phyloP scores from a whole-genome alignment of 352 stramenopile species.

The Phytophthora agathidicida region DNA sequence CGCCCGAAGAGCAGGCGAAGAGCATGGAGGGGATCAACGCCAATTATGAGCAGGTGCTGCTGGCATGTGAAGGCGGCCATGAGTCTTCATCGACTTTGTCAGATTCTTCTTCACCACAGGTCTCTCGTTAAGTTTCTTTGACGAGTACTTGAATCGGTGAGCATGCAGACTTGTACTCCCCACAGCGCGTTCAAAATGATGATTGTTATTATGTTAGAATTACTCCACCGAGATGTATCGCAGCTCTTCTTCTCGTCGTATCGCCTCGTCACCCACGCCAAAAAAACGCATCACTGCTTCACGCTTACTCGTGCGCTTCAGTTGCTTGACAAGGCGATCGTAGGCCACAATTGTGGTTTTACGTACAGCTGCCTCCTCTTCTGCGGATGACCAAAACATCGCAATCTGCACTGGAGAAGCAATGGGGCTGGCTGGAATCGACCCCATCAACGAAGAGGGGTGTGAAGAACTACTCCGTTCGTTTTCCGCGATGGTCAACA shows the following conservation, averaged over 20 bases:
- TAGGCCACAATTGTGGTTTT: conserved; percentile 25
- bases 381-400: conserved; percentile 28
- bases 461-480: background rate
- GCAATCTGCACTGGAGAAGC: conserved; percentile 8
- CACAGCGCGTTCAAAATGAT: too few species aligned
- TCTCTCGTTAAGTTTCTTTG: too few species aligned
- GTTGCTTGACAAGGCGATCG: conserved; percentile 29
- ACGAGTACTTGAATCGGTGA: too few species aligned
- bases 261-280: conserved; percentile 14
- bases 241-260: conserved; percentile 19
- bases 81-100: conserved; percentile 1
- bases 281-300: conserved; percentile 21
- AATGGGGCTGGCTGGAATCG: background rate
- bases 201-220: background rate
- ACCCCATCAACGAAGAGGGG: background rate
- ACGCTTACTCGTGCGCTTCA: conserved; percentile 14
- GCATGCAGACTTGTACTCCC: too few species aligned
- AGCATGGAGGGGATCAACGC: conserved; percentile 31
- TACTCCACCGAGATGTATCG: conserved; percentile 21
- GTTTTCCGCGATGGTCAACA: background rate
- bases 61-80: conserved; percentile 1
- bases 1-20: conserved; percentile 27
- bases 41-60: conserved; percentile 35
- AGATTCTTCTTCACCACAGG: background rate
- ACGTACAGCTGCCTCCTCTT: conserved; percentile 31